Conservation (phyloP, 2,329 filamentous ascomycete species). For the Curvularia hawaiiensis region DNA sequence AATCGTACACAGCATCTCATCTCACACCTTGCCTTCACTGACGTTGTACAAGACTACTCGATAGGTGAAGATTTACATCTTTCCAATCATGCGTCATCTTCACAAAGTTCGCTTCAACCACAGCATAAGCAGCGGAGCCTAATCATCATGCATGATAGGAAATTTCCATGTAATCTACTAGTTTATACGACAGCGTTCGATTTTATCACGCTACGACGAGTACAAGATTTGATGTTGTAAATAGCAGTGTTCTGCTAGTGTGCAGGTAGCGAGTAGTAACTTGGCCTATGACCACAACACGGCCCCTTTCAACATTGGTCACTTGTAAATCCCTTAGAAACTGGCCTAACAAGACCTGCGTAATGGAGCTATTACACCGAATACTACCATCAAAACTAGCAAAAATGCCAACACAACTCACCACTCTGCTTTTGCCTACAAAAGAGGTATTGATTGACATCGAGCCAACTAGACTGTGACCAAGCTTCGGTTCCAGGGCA, state of each 20-base stretch:
- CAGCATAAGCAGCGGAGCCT: background rate
- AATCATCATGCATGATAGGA: background rate
- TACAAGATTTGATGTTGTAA: too few relatives aligned
- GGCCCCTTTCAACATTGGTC: too few relatives aligned
- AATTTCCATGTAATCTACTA: too few relatives aligned
- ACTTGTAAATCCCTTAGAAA: too few relatives aligned
- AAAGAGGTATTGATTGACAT: background rate
- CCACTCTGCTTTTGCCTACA: background rate
- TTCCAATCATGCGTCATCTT: background rate
- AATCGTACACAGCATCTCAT: background rate
- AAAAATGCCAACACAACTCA: background rate
- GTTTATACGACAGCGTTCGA: too few relatives aligned
- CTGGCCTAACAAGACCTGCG: too few relatives aligned
- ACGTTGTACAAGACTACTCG: background rate
- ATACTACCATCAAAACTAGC: too few relatives aligned
- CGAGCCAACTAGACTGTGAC: background rate
- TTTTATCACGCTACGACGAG: too few relatives aligned
- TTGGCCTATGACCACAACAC: too few relatives aligned
- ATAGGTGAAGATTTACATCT: background rate
- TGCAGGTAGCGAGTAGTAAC: too few relatives aligned
- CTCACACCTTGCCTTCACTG: background rate
- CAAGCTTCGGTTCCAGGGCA: slow-evolving; percentile 3
- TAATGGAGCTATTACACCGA: too few relatives aligned
- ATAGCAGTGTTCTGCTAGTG: too few relatives aligned
- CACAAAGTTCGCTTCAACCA: background rate